Evolutionary conservation across 106 monocot species (phyloP), one percentile per base, ranked within the genome.

Genomic region (Dendrobium catenatum): DNA sequence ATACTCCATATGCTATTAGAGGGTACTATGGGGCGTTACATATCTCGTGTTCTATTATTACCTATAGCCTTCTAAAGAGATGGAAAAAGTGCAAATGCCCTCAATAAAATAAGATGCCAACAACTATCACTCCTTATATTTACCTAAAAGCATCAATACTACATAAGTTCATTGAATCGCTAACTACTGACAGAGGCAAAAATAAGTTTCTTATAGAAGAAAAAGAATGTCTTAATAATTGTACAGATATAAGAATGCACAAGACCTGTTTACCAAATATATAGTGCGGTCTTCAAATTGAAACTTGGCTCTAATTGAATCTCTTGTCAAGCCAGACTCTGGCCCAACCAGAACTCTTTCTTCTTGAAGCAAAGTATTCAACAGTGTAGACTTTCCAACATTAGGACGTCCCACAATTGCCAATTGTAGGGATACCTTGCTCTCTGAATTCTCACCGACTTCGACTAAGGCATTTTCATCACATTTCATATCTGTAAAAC

Each of bases 321-420:
- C 99, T 76, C 99, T 93, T 84, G 95, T 99, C 61, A 99, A 81
- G 19, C 99, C 99, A 85, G 99, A 87, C 83, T 99, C 95, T 44
- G 95, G 99, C 24, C 93, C 95, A 83, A 95, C 99, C 72, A 99
- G 51, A 82, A 99, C 99, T 83, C 99, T 89, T 33, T 95, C 80
- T 84, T 99, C 91, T 86, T 95, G 99, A 70, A 95, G 82, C 42
- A 95, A 79, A 59, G 91, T 80, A 87, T 95, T 99, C 26, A 99
- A 75, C 51, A 99, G 78, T 49, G 99, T 95, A 80, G 99, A 99
- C 76, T 99, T 99, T 77, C 95, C 99, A 75, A 99, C 99, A 93
- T 99, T 99, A 48, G 99, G 99, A 78, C 99, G 84, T 37, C 99
- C 99, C 11, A 95, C 95, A 87, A 99, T 99, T 47, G 98, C 98